Evolutionary conservation across 2,329 filamentous ascomycete genomes (phyloP).

Genomic region (Mollisia scopiformis): DNA sequence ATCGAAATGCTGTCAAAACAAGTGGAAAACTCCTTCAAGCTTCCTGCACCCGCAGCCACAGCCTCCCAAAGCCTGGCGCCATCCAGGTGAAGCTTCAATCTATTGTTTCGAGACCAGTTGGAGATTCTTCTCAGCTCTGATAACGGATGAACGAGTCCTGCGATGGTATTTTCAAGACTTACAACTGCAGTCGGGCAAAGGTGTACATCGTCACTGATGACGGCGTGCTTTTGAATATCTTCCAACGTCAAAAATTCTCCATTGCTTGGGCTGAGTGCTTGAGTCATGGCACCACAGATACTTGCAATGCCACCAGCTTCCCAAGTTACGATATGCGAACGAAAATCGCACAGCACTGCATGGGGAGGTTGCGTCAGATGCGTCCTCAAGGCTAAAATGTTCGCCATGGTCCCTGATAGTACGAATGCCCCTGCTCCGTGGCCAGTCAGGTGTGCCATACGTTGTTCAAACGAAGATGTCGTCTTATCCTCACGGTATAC

Average conservation of each 20-base stretch:
- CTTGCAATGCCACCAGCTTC: slow-evolving; percentile 67
- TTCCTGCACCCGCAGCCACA: slow-evolving; percentile 68
- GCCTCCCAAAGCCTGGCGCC: slow-evolving; percentile 84
- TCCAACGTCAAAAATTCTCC: slow-evolving; percentile 61
- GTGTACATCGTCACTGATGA: slow-evolving; percentile 73
- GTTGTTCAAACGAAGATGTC: slow-evolving; percentile 73
- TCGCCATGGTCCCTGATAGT: slow-evolving; percentile 91
- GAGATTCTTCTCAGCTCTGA: slow-evolving; percentile 70
- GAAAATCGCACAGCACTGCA: slow-evolving; percentile 75
- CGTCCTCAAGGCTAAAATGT: slow-evolving; percentile 82
- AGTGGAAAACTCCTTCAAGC: slow-evolving; percentile 65
- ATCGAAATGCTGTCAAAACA: slow-evolving; percentile 75
- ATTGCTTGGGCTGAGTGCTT: slow-evolving; percentile 68
- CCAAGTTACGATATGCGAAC: slow-evolving; percentile 74
- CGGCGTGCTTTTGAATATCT: slow-evolving; percentile 69
- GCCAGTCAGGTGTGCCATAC: slow-evolving; percentile 71
- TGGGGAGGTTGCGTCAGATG: slow-evolving; percentile 83
- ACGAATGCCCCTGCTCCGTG: slow-evolving; percentile 81
- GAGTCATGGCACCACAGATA: slow-evolving; percentile 71
- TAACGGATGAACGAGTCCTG: slow-evolving; percentile 78
- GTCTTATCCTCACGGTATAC: slow-evolving; percentile 80
- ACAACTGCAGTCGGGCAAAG: slow-evolving; percentile 80
- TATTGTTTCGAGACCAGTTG: slow-evolving; percentile 65
- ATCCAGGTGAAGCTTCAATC: slow-evolving; percentile 74
- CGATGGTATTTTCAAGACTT: slow-evolving; percentile 80